These are phyloP conservation scores for Coleophoma crateriformis DNA, from an alignment of 2,329 filamentous ascomycete species.

Conservation along the genomic window DNA sequence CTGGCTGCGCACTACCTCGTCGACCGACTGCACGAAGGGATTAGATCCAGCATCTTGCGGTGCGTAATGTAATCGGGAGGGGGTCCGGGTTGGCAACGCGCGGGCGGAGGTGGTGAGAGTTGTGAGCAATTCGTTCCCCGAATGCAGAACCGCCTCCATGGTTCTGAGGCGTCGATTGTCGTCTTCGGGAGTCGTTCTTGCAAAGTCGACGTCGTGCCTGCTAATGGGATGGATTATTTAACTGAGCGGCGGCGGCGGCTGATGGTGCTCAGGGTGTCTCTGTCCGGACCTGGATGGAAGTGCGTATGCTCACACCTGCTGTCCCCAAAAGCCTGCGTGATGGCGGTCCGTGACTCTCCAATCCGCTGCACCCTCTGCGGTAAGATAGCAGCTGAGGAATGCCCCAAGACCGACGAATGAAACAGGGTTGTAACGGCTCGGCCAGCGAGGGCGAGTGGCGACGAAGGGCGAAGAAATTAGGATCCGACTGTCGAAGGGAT, in stretches of 20 bases:
- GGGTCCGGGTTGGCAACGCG: not conserved
- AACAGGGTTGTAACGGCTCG: not conserved
- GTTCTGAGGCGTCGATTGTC: not conserved
- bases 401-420: not conserved
- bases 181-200: too few relatives aligned
- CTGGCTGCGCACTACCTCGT: slow-evolving; percentile 8
- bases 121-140: slow-evolving; percentile 13
- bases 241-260: too few relatives aligned
- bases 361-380: too few relatives aligned
- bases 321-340: too few relatives aligned
- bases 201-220: too few relatives aligned
- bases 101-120: slow-evolving; percentile 11
- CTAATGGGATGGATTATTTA: too few relatives aligned
- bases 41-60: not conserved
- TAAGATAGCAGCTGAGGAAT: too few relatives aligned
- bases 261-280: too few relatives aligned
- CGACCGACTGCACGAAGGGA: not conserved
- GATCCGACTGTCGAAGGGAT: not conserved
- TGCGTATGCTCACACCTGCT: too few relatives aligned
- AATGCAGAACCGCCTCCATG: slow-evolving; percentile 16
- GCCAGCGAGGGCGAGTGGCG: not conserved
- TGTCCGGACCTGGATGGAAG: too few relatives aligned
- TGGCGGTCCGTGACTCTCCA: too few relatives aligned
- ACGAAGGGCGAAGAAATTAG: too few relatives aligned
- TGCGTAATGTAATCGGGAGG: not conserved